phyloP scores from a whole-genome alignment of 2,329 filamentous ascomycete species.

The Colletotrichum somersetense region DNA sequence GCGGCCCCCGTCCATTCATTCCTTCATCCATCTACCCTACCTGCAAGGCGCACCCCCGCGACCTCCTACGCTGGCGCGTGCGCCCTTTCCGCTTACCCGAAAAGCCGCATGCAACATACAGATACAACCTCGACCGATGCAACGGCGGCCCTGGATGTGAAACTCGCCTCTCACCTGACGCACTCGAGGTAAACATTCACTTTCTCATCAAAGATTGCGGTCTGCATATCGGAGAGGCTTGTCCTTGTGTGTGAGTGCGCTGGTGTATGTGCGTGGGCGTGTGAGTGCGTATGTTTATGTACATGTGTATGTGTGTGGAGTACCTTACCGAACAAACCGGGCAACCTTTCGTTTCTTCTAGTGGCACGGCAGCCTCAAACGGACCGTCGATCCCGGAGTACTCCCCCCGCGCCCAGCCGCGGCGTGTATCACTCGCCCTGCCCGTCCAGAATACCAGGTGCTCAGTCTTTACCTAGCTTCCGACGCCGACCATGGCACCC shows the following conservation, averaged over 20 bases:
- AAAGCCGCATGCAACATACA: constrained; percentile 6
- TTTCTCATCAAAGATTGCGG: constrained; percentile 2
- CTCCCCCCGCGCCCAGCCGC: not conserved
- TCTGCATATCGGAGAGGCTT: constrained; percentile 11
- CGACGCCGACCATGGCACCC: constrained; percentile 24
- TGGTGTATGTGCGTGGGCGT: not conserved
- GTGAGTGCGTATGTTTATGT: not conserved
- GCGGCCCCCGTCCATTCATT: not conserved
- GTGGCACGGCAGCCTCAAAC: not conserved
- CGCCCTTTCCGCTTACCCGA: not conserved
- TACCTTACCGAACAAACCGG: not conserved
- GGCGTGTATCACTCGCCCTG: not conserved
- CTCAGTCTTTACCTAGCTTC: not conserved
- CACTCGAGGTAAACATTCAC: not conserved
- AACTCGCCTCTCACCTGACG: constrained; percentile 25
- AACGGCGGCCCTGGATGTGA: constrained; percentile 24
- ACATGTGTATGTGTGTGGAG: constrained; percentile 7
- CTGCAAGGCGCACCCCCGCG: constrained; percentile 2
- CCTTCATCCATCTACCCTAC: not conserved
- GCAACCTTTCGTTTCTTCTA: not conserved
- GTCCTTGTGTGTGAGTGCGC: not conserved
- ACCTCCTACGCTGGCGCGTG: not conserved
- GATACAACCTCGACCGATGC: constrained; percentile 17
- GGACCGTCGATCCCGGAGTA: constrained; percentile 5
- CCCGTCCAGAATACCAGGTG: not conserved